These are phyloP conservation scores for Amphibolis antarctica DNA, from an alignment of 106 monocot species.

Conservation along the genomic window DNA sequence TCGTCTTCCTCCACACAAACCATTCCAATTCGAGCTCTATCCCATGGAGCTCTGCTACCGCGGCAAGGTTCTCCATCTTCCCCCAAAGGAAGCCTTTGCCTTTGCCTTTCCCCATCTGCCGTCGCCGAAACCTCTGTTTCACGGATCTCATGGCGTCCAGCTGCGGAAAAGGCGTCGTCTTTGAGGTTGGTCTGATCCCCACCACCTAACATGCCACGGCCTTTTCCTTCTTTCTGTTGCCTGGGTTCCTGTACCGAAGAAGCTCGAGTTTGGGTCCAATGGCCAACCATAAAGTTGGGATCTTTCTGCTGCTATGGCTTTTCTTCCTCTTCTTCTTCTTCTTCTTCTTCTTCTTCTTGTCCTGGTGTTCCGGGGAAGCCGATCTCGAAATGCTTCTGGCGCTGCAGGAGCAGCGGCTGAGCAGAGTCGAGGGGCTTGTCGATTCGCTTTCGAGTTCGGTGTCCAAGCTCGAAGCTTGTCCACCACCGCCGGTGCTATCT, in stretches of 20 bases:
- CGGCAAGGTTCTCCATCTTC: no score
- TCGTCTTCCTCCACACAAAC: no score
- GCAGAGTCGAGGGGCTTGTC: conserved; percentile 24
- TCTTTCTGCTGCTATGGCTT: conserved; percentile 7
- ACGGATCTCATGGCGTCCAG: no score
- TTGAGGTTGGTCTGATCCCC: no score
- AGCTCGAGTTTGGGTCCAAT: background rate
- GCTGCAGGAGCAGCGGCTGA: conserved; percentile 59
- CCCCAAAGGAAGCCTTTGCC: no score
- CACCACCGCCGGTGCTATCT: background rate
- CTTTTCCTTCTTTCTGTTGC: background rate
- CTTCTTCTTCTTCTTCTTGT: conserved; percentile 3
- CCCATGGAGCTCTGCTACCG: no score
- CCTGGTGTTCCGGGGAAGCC: background rate
- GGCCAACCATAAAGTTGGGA: background rate
- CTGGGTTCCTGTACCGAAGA: no score
- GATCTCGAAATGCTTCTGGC: conserved; percentile 23
- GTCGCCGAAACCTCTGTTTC: no score
- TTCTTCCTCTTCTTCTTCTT: conserved; percentile 2
- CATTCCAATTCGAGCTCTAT: no score
- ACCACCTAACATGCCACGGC: background rate
- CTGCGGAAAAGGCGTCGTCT: no score
- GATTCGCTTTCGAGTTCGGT: conserved; percentile 44
- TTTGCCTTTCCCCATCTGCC: no score
- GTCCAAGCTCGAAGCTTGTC: conserved; percentile 26